A percentile compares a stretch with the other conserved stretches of the same genome.
phyloP scores from a whole-genome alignment of 2,329 filamentous ascomycete species.

The Neofusicoccum cordaticola region DNA sequence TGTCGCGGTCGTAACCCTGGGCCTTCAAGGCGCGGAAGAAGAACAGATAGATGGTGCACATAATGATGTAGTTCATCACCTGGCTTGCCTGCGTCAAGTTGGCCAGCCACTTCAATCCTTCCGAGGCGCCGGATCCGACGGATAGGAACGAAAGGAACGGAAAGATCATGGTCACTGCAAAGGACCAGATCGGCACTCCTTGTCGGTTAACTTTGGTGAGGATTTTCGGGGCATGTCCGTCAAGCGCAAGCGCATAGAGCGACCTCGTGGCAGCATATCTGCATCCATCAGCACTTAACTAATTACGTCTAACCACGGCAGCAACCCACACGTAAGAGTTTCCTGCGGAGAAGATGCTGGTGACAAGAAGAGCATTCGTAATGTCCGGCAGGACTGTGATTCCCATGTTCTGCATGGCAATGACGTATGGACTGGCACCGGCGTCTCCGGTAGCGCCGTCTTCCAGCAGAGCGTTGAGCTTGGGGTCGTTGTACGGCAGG shows the following conservation, averaged over 20 bases:
- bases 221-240: slow-evolving; percentile 47
- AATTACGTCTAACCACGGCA: no score
- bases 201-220: slow-evolving; percentile 59
- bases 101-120: slow-evolving; percentile 34
- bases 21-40: slow-evolving; percentile 46
- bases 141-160: slow-evolving; percentile 34
- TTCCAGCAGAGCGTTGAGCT: slow-evolving; percentile 55
- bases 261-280: slow-evolving; percentile 23
- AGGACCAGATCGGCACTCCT: slow-evolving; percentile 60
- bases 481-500: slow-evolving; percentile 61
- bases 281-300: neutral
- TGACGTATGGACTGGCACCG: slow-evolving; percentile 23
- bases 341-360: slow-evolving; percentile 50
- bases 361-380: slow-evolving; percentile 30
- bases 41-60: slow-evolving; percentile 52
- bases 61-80: slow-evolving; percentile 62
- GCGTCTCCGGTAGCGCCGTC: slow-evolving; percentile 10
- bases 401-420: slow-evolving; percentile 35
- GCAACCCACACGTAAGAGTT: slow-evolving; percentile 46
- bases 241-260: slow-evolving; percentile 46
- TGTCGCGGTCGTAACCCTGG: slow-evolving; percentile 50
- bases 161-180: slow-evolving; percentile 47
- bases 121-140: slow-evolving; percentile 28
- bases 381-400: slow-evolving; percentile 32
- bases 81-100: slow-evolving; percentile 57